Percentiles rank a stretch among this genome's conserved stretches.
Conservation (phyloP, 768 basidiomycete species). For the Amanita exitialis region DNA sequence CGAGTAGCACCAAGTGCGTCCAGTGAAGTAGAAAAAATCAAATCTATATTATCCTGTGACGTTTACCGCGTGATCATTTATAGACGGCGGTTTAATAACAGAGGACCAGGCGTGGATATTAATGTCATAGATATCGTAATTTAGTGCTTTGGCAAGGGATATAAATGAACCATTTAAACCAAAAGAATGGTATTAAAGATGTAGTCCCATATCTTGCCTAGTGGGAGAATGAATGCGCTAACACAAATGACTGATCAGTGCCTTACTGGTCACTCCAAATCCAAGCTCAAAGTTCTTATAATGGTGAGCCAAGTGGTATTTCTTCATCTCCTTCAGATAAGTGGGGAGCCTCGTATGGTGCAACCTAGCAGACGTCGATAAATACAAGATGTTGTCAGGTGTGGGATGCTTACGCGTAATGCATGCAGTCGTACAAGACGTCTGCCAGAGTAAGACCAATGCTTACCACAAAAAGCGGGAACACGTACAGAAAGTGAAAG, state of each 20-base stretch:
- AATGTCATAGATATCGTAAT: neutral
- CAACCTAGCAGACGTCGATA: slow-evolving; percentile 30
- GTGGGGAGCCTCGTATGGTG: slow-evolving; percentile 82
- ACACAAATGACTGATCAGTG: neutral
- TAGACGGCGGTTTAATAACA: too few species aligned
- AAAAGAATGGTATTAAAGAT: slow-evolving; percentile 79
- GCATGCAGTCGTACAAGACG: slow-evolving; percentile 82
- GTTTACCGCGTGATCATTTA: too few species aligned
- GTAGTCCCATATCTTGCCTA: slow-evolving; percentile 90
- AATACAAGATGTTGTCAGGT: neutral
- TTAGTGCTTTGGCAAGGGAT: neutral
- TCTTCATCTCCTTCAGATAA: slow-evolving; percentile 90
- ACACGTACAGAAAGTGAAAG: slow-evolving; percentile 64
- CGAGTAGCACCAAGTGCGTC: too few species aligned
- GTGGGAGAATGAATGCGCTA: neutral
- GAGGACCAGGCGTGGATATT: neutral
- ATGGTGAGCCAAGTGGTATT: slow-evolving; percentile 95
- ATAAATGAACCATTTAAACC: slow-evolving; percentile 27
- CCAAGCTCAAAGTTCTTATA: slow-evolving; percentile 98
- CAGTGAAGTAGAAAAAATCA: too few species aligned
- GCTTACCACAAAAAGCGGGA: too few species aligned
- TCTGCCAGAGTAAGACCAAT: slow-evolving; percentile 30
- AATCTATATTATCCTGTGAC: too few species aligned
- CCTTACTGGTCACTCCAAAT: slow-evolving; percentile 88
- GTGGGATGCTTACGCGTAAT: slow-evolving; percentile 64